Evolutionary conservation across 495 filamentous ascomycete genomes (phyloP).

Genomic region (Lepidopterella palustris): DNA sequence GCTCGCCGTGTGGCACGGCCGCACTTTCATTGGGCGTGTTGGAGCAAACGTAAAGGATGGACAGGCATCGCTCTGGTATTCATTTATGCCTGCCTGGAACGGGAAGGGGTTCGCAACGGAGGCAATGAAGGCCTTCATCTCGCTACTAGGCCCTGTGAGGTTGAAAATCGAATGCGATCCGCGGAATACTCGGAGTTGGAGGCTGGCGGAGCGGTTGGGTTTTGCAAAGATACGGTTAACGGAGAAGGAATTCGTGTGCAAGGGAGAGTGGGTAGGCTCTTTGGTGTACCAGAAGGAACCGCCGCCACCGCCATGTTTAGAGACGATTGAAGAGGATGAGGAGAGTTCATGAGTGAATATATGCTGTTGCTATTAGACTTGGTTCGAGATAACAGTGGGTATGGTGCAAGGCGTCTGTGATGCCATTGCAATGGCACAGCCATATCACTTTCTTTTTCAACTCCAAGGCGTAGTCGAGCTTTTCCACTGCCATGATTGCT

Average conservation of each 20-base stretch:
- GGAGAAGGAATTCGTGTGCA: conserved; percentile 16
- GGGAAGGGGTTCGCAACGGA: conserved; percentile 25
- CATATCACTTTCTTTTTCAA: too few relatives aligned
- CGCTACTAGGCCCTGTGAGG: not conserved
- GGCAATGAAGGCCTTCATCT: conserved; percentile 19
- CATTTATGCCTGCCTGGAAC: conserved; percentile 17
- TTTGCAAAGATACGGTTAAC: conserved; percentile 16
- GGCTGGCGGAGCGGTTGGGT: conserved; percentile 20
- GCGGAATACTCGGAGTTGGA: conserved; percentile 21
- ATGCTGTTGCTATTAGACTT: too few relatives aligned
- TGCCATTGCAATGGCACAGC: too few relatives aligned
- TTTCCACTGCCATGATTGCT: too few relatives aligned
- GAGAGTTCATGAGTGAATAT: not conserved
- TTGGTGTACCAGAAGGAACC: conserved; percentile 4
- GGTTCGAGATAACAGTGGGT: too few relatives aligned
- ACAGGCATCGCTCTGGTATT: conserved; percentile 21
- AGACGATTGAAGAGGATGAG: not conserved
- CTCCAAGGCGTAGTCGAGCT: too few relatives aligned
- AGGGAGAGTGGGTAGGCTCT: conserved; percentile 23
- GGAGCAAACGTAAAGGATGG: conserved; percentile 10
- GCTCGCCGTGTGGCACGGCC: conserved; percentile 13
- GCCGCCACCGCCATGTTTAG: too few relatives aligned
- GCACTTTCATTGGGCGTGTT: conserved; percentile 20
- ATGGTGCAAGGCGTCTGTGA: too few relatives aligned
- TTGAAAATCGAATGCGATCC: conserved; percentile 27